Evolutionary conservation across 2,329 filamentous ascomycete species (phyloP).

Genomic region (Colletotrichum musae): DNA sequence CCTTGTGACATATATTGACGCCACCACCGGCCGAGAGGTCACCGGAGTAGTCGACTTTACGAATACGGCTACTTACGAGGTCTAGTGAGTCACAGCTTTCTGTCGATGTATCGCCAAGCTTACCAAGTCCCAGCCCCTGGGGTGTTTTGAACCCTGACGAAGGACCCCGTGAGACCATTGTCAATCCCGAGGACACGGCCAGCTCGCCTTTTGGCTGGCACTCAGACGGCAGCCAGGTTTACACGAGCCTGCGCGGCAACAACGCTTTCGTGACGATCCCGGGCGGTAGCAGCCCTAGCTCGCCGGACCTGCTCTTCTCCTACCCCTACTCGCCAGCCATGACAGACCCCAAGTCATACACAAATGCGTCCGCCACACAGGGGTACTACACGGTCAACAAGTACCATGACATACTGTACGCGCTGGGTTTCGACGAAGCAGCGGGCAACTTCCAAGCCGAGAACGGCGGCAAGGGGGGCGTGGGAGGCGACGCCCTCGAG

Average conservation of each 20-base stretch:
- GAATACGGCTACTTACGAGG: conserved; percentile 66
- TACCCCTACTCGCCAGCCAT: conserved; percentile 54
- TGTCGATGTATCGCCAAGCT: background rate
- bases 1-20: too few species aligned
- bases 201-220: conserved; percentile 68
- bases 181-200: background rate
- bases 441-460: conserved; percentile 73
- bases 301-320: conserved; percentile 57
- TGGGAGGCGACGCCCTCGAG: conserved; percentile 66
- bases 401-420: conserved; percentile 72
- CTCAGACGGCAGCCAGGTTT: conserved; percentile 61
- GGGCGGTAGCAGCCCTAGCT: background rate
- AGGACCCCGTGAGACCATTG: background rate
- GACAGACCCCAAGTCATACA: conserved; percentile 58
- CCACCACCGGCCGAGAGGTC: conserved; percentile 58
- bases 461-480: conserved; percentile 68
- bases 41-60: conserved; percentile 70
- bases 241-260: conserved; percentile 70
- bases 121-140: background rate
- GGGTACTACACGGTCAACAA: conserved; percentile 73
- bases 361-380: conserved; percentile 70
- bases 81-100: conserved; percentile 57
- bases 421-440: conserved; percentile 69
- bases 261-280: conserved; percentile 61
- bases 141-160: background rate